Conservation (phyloP, 2,329 filamentous ascomycete genomes). For the Fusarium anthophilum region DNA sequence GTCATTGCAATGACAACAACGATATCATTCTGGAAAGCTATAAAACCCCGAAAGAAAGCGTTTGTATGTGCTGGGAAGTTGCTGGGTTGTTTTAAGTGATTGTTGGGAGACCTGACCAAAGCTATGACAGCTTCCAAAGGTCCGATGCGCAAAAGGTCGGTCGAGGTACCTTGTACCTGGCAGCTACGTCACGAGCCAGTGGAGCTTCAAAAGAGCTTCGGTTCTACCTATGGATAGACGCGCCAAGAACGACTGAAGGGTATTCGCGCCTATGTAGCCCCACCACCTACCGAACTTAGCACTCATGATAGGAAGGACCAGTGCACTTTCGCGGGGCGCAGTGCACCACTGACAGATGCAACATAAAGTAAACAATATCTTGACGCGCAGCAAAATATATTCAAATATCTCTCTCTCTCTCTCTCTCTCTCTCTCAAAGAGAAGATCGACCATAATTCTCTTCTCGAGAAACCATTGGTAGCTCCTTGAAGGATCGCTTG, state of each 20-base stretch:
- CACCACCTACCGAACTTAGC: slow-evolving; percentile 19
- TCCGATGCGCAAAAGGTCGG: slow-evolving; percentile 19
- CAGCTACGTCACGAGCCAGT: slow-evolving; percentile 47
- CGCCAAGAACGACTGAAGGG: slow-evolving; percentile 23
- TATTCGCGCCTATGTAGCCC: slow-evolving; percentile 30
- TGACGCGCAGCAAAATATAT: slow-evolving; percentile 24
- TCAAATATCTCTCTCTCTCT: background rate
- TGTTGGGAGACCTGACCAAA: slow-evolving; percentile 23
- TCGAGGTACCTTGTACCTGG: slow-evolving; percentile 35
- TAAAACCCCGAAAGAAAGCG: slow-evolving; percentile 17
- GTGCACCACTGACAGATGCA: slow-evolving; percentile 10
- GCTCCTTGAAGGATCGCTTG: background rate
- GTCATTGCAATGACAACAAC: slow-evolving; percentile 51
- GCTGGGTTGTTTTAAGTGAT: background rate
- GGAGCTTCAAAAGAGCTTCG: slow-evolving; percentile 21
- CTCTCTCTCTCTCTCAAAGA: background rate
- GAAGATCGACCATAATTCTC: background rate
- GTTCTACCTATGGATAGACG: slow-evolving; percentile 1
- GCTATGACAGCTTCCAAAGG: slow-evolving; percentile 40
- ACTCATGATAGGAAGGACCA: slow-evolving; percentile 22
- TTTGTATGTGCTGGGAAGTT: slow-evolving; percentile 16
- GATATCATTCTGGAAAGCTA: slow-evolving; percentile 44
- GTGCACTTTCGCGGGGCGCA: slow-evolving; percentile 22
- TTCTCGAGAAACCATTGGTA: background rate
- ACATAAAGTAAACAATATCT: slow-evolving; percentile 35